phyloP scores from a whole-genome alignment of 108 stramenopile species.

The Cyclostephanos invisitatus region DNA sequence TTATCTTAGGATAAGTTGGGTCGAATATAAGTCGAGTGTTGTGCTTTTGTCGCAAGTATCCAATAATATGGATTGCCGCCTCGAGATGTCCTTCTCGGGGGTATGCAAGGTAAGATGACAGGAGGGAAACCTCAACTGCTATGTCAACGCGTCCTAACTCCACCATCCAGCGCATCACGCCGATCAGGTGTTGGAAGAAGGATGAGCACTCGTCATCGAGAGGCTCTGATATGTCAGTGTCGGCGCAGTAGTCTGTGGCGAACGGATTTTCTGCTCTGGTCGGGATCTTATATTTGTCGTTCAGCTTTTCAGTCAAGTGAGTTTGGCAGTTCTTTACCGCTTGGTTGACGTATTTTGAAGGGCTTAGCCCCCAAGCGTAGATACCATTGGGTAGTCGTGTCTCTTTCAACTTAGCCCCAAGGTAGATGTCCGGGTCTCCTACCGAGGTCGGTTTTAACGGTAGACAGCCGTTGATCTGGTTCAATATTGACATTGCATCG shows the following conservation, averaged over 20 bases:
- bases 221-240: background rate
- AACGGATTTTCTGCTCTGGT: constrained; percentile 28
- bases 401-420: constrained; percentile 27
- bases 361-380: constrained; percentile 22
- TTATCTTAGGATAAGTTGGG: constrained; percentile 17
- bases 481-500: constrained; percentile 15
- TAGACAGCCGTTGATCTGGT: constrained; percentile 3
- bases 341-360: constrained; percentile 23
- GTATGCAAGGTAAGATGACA: constrained; percentile 40
- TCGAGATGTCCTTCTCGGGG: constrained; percentile 54
- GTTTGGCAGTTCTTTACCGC: constrained; percentile 19
- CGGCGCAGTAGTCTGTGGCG: constrained; percentile 14
- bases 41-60: background rate
- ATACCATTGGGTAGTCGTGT: constrained; percentile 13
- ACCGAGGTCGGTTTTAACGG: constrained; percentile 20
- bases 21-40: constrained; percentile 29
- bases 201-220: constrained; percentile 9
- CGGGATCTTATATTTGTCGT: background rate
- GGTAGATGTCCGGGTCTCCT: constrained; percentile 33
- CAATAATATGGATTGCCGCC: constrained; percentile 2
- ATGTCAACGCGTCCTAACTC: constrained; percentile 59
- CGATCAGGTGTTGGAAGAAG: constrained; percentile 31
- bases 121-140: constrained; percentile 41
- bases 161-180: constrained; percentile 53
- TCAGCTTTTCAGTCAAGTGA: background rate